Percentiles rank a stretch among this genome's conserved stretches.
These are phyloP conservation scores for Myriosclerotinia duriaeana DNA, from an alignment of 2,329 filamentous ascomycete genomes.

Conservation along the genomic window DNA sequence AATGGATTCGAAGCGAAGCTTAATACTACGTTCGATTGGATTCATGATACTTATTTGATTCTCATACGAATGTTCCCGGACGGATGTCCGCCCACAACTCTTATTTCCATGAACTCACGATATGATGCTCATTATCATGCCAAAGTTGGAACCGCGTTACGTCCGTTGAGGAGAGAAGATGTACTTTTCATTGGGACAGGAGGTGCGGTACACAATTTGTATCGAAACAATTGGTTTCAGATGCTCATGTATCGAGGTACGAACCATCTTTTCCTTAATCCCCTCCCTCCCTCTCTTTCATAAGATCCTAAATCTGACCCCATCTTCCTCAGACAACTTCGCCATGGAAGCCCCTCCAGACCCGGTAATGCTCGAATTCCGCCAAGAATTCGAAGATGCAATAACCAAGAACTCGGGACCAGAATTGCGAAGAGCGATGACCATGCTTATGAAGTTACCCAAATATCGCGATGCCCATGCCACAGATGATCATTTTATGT, in stretches of 20 bases:
- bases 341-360: too few species aligned
- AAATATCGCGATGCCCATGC: too few species aligned
- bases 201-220: constrained; percentile 62
- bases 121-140: constrained; percentile 54
- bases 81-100: constrained; percentile 63
- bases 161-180: constrained; percentile 52
- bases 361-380: too few species aligned
- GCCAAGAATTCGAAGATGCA: too few species aligned
- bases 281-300: too few species aligned
- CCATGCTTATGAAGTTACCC: too few species aligned
- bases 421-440: too few species aligned
- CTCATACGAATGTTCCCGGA: constrained; percentile 68
- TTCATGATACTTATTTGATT: constrained; percentile 69
- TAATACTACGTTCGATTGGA: constrained; percentile 65
- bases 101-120: constrained; percentile 55
- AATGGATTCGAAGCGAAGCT: constrained; percentile 54
- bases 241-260: constrained; percentile 51
- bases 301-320: too few species aligned
- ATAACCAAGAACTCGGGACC: too few species aligned
- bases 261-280: neutral
- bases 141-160: constrained; percentile 43
- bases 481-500: too few species aligned
- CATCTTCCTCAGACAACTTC: too few species aligned
- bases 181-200: constrained; percentile 57
- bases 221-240: constrained; percentile 63